Conservation (phyloP, 1,284 basidiomycete species). For the Lignosus rhinocerotis region DNA sequence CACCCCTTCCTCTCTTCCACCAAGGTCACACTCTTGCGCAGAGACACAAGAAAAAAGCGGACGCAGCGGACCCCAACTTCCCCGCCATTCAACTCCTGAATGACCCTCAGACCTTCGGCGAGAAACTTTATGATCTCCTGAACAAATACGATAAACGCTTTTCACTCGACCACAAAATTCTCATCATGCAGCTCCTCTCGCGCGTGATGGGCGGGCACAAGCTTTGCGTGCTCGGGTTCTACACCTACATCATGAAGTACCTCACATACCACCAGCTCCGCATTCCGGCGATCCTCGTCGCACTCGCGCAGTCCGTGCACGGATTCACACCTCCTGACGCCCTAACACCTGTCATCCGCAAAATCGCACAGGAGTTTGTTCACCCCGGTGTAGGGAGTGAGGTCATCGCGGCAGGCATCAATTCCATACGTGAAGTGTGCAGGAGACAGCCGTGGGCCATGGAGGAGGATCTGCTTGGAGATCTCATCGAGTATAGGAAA, state of each 20-base stretch:
- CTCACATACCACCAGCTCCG: constrained; percentile 92
- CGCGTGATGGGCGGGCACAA: constrained; percentile 94
- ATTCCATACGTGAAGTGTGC: constrained; percentile 93
- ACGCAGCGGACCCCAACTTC: constrained; percentile 70
- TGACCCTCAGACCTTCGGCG: constrained; percentile 95
- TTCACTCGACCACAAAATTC: constrained; percentile 94
- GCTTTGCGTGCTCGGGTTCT: constrained; percentile 93
- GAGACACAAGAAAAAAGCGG: constrained; percentile 61
- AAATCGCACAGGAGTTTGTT: constrained; percentile 94
- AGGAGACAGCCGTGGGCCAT: constrained; percentile 95
- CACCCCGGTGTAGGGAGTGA: constrained; percentile 97
- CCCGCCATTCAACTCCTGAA: constrained; percentile 92
- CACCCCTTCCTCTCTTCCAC: not conserved
- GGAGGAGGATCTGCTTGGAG: constrained; percentile 90
- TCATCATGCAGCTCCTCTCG: constrained; percentile 97
- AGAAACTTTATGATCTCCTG: constrained; percentile 91
- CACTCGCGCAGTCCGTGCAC: constrained; percentile 95
- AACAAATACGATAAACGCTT: constrained; percentile 90
- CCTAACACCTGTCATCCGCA: constrained; percentile 86
- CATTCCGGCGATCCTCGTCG: constrained; percentile 92
- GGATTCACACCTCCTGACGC: constrained; percentile 95
- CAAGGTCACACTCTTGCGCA: constrained; percentile 31
- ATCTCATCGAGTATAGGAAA: constrained; percentile 94
- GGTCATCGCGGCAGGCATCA: constrained; percentile 95
- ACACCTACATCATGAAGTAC: constrained; percentile 95